Evolutionary conservation across 352 stramenopile genomes (phyloP).

Genomic region (Pythium periplocum): DNA sequence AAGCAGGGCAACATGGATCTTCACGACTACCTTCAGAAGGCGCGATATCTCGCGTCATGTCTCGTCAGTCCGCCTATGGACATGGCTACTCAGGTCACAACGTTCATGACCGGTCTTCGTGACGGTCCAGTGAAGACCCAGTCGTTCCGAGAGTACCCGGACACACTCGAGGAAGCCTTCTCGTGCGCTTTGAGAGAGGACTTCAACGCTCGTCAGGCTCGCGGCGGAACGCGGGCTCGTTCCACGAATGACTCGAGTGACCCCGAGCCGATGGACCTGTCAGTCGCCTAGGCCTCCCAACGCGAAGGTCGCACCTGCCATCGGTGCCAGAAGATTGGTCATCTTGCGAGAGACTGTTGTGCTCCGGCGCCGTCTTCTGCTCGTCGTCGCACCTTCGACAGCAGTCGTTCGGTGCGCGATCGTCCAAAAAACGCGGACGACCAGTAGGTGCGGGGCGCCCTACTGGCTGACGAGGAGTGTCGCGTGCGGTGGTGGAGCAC

Average conservation of each 20-base stretch:
- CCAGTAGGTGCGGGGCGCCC: constrained; percentile 3
- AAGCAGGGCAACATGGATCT: constrained; percentile 12
- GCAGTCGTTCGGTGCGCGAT: neutral
- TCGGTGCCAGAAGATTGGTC: constrained; percentile 6
- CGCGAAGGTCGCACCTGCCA: neutral
- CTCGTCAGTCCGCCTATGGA: constrained; percentile 5
- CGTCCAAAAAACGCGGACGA: constrained; percentile 9
- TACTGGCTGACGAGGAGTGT: constrained; percentile 1
- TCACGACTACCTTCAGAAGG: constrained; percentile 10
- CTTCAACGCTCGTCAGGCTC: constrained; percentile 8
- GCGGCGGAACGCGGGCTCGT: constrained; percentile 4
- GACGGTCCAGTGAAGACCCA: constrained; percentile 14
- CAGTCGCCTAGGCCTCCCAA: neutral
- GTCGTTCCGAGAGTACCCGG: constrained; percentile 7
- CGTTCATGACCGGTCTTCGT: constrained; percentile 9
- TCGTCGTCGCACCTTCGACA: neutral
- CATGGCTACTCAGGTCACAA: constrained; percentile 5
- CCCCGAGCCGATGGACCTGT: constrained; percentile 13
- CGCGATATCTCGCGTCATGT: constrained; percentile 12
- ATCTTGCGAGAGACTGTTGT: constrained; percentile 7
- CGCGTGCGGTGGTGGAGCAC: constrained; percentile 5
- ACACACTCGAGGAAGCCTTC: constrained; percentile 9
- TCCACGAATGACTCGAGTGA: neutral
- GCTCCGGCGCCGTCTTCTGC: neutral
- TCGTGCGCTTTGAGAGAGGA: constrained; percentile 5